Evolutionary conservation across 1,284 basidiomycete species (phyloP), one percentile per base, ranked within the genome.

Genomic region (Ceratobasidium sp.): DNA sequence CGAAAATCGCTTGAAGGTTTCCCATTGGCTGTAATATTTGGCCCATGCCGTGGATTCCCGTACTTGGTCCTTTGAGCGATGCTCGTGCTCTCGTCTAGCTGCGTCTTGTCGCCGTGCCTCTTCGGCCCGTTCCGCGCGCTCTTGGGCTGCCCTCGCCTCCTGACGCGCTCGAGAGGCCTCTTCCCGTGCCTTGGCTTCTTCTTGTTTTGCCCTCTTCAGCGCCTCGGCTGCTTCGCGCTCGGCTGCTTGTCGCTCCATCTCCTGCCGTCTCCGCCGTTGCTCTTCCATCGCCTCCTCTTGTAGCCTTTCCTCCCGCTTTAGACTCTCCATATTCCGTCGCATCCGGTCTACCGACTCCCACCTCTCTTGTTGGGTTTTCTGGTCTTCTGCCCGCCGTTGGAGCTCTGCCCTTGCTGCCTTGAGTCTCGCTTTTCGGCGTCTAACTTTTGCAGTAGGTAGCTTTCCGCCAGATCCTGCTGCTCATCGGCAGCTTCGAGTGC

Each of bases 221-320:
- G 45, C 45, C n/a, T 65, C 48, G 2, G 60, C 60, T 15, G 36
- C 11, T 45, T 41, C 60, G n/a, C 47, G 33, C 15, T 62, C 63
- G 8, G 48, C 27, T 8, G 29, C 22, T 14, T 31, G 47, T 11
- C 63, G 56, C 24, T 60, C 45, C 17, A 44, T 56, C 29, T 72
- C 69, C 19, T 72, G 56, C 14, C 45, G 54, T 19, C 50, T 31
- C 56, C 57, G 27, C 45, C 22, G 45, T 17, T 2, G 27, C 47
- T 72, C 69, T 17, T 44, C 27, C 27, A 60, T 72, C 19, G 33
- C 44, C n/a, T 72, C 69, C 33, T 72, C 54, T 47, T 72, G 44
- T n/a, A 60, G 56, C 45, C 56, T 27, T n/a, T 72, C 69, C 27
- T 72, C 69, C 57, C 29, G 14, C 45, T 31, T 71, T n/a, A 44